Percentiles rank a stretch among this genome's conserved stretches.
phyloP scores from a whole-genome alignment of 2,329 filamentous ascomycete species.

The Pseudomassariella vexata region DNA sequence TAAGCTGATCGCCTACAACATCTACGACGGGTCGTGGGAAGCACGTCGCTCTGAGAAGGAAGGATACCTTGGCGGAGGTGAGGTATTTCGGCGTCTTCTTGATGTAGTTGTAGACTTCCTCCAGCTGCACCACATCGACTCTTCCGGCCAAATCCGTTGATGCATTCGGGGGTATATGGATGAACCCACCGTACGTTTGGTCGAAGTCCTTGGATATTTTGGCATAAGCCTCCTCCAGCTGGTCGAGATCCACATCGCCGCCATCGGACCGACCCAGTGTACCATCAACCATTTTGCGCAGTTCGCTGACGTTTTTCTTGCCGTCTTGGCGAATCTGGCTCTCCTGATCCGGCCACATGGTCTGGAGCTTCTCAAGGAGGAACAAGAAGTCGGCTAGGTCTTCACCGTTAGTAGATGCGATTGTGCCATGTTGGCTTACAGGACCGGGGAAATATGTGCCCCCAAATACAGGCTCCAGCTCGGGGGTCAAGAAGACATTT shows the following conservation, averaged over 20 bases:
- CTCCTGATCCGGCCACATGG: constrained; percentile 78
- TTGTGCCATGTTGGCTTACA: constrained; percentile 46
- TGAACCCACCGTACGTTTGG: constrained; percentile 72
- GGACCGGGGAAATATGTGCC: constrained; percentile 94
- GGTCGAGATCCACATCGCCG: constrained; percentile 67
- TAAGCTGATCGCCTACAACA: constrained; percentile 81
- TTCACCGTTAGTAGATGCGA: constrained; percentile 38
- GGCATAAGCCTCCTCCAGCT: constrained; percentile 83
- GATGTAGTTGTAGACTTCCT: constrained; percentile 82
- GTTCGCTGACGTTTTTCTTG: constrained; percentile 71
- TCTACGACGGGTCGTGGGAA: constrained; percentile 71
- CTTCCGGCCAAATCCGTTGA: constrained; percentile 10
- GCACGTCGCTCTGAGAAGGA: constrained; percentile 68
- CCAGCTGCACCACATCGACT: constrained; percentile 82
- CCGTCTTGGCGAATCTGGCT: constrained; percentile 78
- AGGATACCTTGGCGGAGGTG: constrained; percentile 77
- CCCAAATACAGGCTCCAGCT: constrained; percentile 89
- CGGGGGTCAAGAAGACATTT: constrained; percentile 93
- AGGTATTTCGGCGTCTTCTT: constrained; percentile 80
- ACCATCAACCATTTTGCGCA: constrained; percentile 81
- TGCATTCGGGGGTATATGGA: constrained; percentile 25
- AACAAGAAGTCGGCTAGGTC: constrained; percentile 74
- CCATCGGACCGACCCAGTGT: constrained; percentile 46
- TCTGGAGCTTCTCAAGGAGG: constrained; percentile 72
- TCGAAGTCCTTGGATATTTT: constrained; percentile 82